Evolutionary conservation across 2,329 filamentous ascomycete genomes (phyloP), one percentile per base, ranked within the genome.

Genomic region (Macrophomina phaseolina): DNA sequence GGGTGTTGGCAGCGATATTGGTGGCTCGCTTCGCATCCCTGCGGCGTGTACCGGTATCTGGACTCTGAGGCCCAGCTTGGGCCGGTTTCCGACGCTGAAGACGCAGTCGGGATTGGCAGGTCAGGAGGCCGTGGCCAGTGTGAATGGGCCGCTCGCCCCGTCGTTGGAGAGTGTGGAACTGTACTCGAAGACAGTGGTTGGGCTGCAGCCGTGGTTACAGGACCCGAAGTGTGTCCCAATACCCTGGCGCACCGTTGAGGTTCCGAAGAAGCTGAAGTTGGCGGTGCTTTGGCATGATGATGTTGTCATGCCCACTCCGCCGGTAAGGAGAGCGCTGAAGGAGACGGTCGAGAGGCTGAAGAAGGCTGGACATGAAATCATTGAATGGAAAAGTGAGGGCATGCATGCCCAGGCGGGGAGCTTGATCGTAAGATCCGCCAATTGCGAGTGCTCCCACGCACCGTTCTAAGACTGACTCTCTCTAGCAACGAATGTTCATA

Each of bases 1-100:
- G 0, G 90, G 90, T 9, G 80, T 90, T 0, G 89, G 88, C 1
- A 88, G 88, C 0, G 89, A 91, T 69, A 90, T 91, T 64, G 84
- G 82, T 0, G 87, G 87, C 14, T 86, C 83, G 11, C 73, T 89
- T 0, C 82, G 87, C 14, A 85, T 84, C 34, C 82, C 82, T 14
- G 86, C 86, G 28, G 85, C 85, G 1, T 87, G 84, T 67, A 86
- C 85, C 1, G 86, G 86, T 3, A 83, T 87, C 66, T 88, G 85
- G 70, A 84, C 85, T 3, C 78, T 89, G 14, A 81, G 84, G 1
- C 85, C 86, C 0, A 88, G 86, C 0, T 82, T 82, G 65, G 87
- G 87, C 9, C 82, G 88, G 8, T 89, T 89, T 70, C 86, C 88
- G 0, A 87, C 87, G 77, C 77, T 80, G 65, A 75, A 81, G 34